Conservation (phyloP, 257 asterid species). For the Nicotiana undulata region DNA sequence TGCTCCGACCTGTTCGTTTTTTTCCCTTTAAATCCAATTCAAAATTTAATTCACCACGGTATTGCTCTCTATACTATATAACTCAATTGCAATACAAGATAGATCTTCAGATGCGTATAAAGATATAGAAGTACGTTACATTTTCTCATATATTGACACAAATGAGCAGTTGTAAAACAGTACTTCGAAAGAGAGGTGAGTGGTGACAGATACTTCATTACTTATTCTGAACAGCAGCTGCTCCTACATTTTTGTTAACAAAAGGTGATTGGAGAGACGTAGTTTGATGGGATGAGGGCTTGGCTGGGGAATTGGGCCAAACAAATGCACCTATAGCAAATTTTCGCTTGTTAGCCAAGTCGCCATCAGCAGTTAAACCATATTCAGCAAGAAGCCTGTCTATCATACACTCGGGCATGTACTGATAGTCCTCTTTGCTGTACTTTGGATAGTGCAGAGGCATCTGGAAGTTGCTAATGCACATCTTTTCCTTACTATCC, state of each 20-base stretch:
- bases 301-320: not conserved
- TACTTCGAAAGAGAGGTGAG: not conserved
- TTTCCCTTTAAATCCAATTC: not conserved
- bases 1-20: not conserved
- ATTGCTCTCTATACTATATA: not conserved
- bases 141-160: not conserved
- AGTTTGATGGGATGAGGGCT: not conserved
- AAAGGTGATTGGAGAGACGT: not conserved
- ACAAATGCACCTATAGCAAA: conserved; percentile 4
- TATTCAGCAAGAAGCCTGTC: conserved; percentile 8
- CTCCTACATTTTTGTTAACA: not conserved
- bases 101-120: not conserved
- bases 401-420: conserved; percentile 8
- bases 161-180: not conserved
- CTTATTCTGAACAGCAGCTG: not conserved
- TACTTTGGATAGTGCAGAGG: conserved; percentile 13
- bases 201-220: not conserved
- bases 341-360: conserved; percentile 6
- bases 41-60: not conserved
- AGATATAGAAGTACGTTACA: too few relatives aligned
- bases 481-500: not conserved
- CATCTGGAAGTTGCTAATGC: not conserved
- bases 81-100: not conserved
- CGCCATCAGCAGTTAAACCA: not conserved
- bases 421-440: conserved; percentile 5